A percentile compares a stretch with the other conserved stretches of the same genome.
phyloP scores from a whole-genome alignment of 768 basidiomycete species.

The Pulveroboletus sp. region DNA sequence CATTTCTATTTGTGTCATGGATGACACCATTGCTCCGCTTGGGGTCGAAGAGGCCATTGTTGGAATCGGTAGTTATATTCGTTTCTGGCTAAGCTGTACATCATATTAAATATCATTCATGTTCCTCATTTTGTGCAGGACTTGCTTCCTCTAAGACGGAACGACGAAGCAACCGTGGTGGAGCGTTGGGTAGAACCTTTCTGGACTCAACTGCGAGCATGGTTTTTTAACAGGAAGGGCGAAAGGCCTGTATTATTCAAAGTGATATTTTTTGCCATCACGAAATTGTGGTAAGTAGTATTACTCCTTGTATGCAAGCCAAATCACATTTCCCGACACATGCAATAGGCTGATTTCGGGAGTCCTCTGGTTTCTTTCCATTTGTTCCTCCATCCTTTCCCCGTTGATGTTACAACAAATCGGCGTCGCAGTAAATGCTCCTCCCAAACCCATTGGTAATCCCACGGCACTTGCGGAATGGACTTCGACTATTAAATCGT shows the following conservation, averaged over 20 bases:
- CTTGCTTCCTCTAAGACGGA: slow-evolving; percentile 24
- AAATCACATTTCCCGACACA: no score
- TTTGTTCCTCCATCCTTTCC: slow-evolving; percentile 19
- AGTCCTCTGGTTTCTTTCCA: slow-evolving; percentile 28
- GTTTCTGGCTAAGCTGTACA: slow-evolving; percentile 21
- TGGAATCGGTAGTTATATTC: slow-evolving; percentile 32
- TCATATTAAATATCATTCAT: slow-evolving; percentile 16
- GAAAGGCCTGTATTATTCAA: slow-evolving; percentile 17
- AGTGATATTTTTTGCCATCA: slow-evolving; percentile 16
- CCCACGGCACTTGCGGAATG: slow-evolving; percentile 22
- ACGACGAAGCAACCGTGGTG: slow-evolving; percentile 22
- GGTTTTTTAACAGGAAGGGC: slow-evolving; percentile 15
- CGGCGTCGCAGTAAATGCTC: slow-evolving; percentile 22
- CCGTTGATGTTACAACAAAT: slow-evolving; percentile 29
- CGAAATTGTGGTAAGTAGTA: slow-evolving; percentile 13
- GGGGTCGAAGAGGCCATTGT: slow-evolving; percentile 26
- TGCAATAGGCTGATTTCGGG: slow-evolving; percentile 22
- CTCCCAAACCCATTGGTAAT: slow-evolving; percentile 15
- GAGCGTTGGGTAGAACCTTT: slow-evolving; percentile 25
- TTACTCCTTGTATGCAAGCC: background rate
- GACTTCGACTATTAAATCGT: slow-evolving; percentile 14
- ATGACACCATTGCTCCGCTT: slow-evolving; percentile 25
- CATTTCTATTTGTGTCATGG: slow-evolving; percentile 25
- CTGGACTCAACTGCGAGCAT: slow-evolving; percentile 20
- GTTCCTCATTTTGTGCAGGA: slow-evolving; percentile 18